phyloP scores from a whole-genome alignment of 2,329 filamentous ascomycete genomes.

The Botrytis medusae region DNA sequence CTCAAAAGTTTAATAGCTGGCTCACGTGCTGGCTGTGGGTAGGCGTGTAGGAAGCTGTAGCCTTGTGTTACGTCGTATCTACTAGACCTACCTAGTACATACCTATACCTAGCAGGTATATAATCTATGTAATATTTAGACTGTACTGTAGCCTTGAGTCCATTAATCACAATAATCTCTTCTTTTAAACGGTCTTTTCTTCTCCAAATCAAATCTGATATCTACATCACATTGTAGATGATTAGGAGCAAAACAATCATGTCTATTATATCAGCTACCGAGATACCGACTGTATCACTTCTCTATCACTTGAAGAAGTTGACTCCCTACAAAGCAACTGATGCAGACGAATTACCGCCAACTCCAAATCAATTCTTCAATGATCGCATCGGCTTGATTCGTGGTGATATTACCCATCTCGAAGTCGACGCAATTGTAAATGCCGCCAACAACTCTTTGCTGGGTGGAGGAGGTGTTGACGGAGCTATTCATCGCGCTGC shows the following conservation, averaged over 20 bases:
- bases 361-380: conserved; percentile 60
- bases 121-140: background rate
- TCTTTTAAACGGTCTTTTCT: background rate
- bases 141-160: background rate
- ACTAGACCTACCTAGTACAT: background rate
- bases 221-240: conserved; percentile 23
- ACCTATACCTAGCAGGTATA: background rate
- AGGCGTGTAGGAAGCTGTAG: background rate
- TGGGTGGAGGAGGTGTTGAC: conserved; percentile 88
- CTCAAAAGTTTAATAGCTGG: background rate
- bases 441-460: conserved; percentile 76
- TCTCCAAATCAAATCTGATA: background rate
- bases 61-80: conserved; percentile 2
- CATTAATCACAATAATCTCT: background rate
- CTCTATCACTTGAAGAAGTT: conserved; percentile 39
- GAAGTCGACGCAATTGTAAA: conserved; percentile 85
- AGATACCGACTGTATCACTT: conserved; percentile 39
- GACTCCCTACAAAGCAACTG: conserved; percentile 30
- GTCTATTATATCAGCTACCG: conserved; percentile 31
- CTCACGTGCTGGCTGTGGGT: too few relatives aligned
- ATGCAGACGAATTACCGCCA: conserved; percentile 28
- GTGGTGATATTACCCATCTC: conserved; percentile 79
- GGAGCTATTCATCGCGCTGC: conserved; percentile 85
- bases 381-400: conserved; percentile 66
- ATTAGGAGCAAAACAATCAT: conserved; percentile 33